phyloP scores from a whole-genome alignment of 169 alveolate species.

The Perkinsus chesapeaki region DNA sequence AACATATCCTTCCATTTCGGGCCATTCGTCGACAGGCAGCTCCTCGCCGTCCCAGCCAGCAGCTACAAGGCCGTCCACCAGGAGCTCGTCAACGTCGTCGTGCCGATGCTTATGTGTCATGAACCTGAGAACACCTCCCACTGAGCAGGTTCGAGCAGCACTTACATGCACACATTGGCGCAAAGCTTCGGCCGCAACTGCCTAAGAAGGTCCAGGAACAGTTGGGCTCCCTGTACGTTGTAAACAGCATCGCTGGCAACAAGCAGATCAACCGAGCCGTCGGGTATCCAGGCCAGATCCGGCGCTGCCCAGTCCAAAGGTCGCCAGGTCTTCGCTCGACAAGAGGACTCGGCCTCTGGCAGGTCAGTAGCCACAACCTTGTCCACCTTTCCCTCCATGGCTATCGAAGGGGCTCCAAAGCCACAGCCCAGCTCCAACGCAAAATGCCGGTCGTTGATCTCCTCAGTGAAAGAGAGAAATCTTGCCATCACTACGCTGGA shows the following conservation, averaged over 20 bases:
- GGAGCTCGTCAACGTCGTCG: neutral
- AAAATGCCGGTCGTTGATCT: neutral
- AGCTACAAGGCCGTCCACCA: neutral
- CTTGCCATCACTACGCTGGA: neutral
- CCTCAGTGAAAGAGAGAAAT: neutral
- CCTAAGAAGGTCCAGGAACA: neutral
- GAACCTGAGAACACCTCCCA: neutral
- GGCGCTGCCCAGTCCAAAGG: neutral
- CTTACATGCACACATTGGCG: neutral
- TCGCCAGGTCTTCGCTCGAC: neutral
- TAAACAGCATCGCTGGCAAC: neutral
- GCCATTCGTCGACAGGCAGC: neutral
- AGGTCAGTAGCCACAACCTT: neutral
- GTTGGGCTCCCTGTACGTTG: neutral
- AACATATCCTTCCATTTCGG: neutral
- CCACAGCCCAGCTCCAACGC: neutral
- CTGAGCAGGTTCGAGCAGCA: neutral
- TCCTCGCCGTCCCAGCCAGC: neutral
- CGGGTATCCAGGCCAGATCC: neutral
- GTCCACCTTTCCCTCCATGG: neutral
- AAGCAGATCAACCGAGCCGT: neutral
- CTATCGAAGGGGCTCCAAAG: neutral
- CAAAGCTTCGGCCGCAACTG: neutral
- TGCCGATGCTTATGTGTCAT: neutral
- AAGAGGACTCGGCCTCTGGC: neutral